Evolutionary conservation across 2,329 filamentous ascomycete genomes (phyloP).

Genomic region (Emergomyces africanus): DNA sequence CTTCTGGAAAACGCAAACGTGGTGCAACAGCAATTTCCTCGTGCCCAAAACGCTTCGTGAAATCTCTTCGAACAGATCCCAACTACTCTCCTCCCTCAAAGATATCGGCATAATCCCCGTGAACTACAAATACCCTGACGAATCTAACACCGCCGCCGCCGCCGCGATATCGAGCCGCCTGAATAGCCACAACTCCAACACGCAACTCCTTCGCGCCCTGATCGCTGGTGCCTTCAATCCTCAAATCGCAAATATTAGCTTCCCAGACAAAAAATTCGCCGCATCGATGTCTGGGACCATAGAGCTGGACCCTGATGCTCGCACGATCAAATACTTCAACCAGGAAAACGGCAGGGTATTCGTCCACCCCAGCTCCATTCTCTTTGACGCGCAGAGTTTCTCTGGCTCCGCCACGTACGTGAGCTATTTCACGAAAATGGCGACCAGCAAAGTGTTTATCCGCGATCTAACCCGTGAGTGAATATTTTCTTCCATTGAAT

Average conservation of each 20-base stretch:
- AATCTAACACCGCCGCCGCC: conserved; percentile 23
- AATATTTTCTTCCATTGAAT: not conserved
- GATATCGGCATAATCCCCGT: conserved; percentile 68
- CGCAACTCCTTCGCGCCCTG: conserved; percentile 51
- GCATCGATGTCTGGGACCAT: conserved; percentile 78
- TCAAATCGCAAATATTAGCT: conserved; percentile 81
- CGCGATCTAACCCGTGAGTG: conserved; percentile 74
- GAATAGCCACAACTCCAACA: conserved; percentile 25
- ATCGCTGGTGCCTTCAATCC: conserved; percentile 66
- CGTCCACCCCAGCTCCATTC: conserved; percentile 74
- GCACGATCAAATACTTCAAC: conserved; percentile 85
- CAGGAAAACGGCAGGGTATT: conserved; percentile 80
- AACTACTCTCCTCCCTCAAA: conserved; percentile 73
- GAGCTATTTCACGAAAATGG: conserved; percentile 84
- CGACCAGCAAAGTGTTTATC: conserved; percentile 83
- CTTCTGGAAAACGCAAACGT: conserved; percentile 42
- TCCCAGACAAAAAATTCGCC: conserved; percentile 92
- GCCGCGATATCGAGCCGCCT: conserved; percentile 27
- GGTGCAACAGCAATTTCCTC: conserved; percentile 78
- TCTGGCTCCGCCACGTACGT: conserved; percentile 64
- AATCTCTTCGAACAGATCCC: conserved; percentile 71
- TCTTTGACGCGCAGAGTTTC: conserved; percentile 74
- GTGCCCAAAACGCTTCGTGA: conserved; percentile 73
- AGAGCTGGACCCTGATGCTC: conserved; percentile 82
- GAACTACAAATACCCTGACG: conserved; percentile 25